Evolutionary conservation across 805 yeast species (phyloP).

Genomic region (Starmera pachycereana): DNA sequence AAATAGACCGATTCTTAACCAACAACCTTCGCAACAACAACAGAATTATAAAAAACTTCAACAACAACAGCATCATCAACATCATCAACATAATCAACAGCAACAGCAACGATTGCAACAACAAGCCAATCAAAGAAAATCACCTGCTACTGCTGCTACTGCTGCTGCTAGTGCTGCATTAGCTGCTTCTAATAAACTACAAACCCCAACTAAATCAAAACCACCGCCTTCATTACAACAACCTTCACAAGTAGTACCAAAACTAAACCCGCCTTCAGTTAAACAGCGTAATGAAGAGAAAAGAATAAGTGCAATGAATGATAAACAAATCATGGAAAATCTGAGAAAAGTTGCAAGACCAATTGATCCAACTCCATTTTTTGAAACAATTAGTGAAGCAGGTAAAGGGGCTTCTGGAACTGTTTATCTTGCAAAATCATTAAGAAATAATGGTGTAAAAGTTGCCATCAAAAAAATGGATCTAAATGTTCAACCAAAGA

Average conservation of each 20-base stretch:
- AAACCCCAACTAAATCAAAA: constrained; percentile 6
- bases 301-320: constrained; percentile 60
- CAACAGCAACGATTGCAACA: constrained; percentile 1
- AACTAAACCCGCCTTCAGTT: constrained; percentile 13
- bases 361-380: constrained; percentile 77
- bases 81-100: too few species aligned
- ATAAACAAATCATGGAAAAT: constrained; percentile 75
- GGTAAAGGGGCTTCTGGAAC: constrained; percentile 99
- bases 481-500: constrained; percentile 80
- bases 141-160: constrained; percentile 20
- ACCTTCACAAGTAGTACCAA: neutral
- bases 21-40: constrained; percentile 4
- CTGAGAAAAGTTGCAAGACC: constrained; percentile 73
- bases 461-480: constrained; percentile 98
- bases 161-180: constrained; percentile 25
- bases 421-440: constrained; percentile 74
- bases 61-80: constrained; percentile 9
- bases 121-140: neutral
- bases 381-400: constrained; percentile 69
- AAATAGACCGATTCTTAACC: constrained; percentile 3
- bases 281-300: constrained; percentile 33
- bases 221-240: constrained; percentile 4
- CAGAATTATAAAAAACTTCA: constrained; percentile 7
- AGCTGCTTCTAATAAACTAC: constrained; percentile 2
- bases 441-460: constrained; percentile 43